Evolutionary conservation across 208 protist species (phyloP).

Genomic region (Leishmania arabica): DNA sequence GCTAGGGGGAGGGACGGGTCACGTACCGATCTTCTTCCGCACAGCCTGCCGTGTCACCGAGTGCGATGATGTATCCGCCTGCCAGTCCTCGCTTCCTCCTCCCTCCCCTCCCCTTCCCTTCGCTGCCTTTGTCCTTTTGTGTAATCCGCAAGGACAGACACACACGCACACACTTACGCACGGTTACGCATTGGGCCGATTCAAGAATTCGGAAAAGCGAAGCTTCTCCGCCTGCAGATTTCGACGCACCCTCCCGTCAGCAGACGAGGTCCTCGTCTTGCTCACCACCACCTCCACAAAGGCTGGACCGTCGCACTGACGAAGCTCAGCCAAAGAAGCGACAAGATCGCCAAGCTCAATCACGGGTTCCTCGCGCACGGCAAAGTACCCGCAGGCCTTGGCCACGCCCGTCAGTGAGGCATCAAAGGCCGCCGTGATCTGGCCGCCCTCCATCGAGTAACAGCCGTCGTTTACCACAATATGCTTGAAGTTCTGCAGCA

Average conservation of each 20-base stretch:
- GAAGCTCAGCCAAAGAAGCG: constrained; percentile 53
- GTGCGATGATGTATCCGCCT: not conserved
- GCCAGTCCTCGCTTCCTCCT: not conserved
- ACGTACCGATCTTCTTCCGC: not conserved
- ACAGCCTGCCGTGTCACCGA: no score
- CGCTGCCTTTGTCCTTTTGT: not conserved
- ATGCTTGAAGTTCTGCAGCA: constrained; percentile 82
- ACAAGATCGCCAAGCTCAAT: constrained; percentile 68
- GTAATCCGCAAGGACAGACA: not conserved
- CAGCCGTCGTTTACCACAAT: constrained; percentile 89
- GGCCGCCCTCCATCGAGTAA: constrained; percentile 77
- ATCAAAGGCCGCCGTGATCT: constrained; percentile 70
- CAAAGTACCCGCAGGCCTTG: constrained; percentile 77
- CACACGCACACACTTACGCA: not conserved
- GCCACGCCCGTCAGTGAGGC: constrained; percentile 74
- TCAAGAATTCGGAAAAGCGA: constrained; percentile 31
- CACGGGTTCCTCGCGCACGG: constrained; percentile 57
- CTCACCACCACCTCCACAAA: constrained; percentile 83
- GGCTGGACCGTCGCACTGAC: constrained; percentile 59
- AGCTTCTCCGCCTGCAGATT: constrained; percentile 24
- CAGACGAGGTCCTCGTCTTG: constrained; percentile 20
- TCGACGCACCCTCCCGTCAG: not conserved
- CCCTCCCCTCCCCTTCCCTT: no score
- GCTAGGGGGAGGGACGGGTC: not conserved
- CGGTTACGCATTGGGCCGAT: not conserved